Evolutionary conservation across 169 alveolate species (phyloP).

Genomic region (Blepharisma undulans): DNA sequence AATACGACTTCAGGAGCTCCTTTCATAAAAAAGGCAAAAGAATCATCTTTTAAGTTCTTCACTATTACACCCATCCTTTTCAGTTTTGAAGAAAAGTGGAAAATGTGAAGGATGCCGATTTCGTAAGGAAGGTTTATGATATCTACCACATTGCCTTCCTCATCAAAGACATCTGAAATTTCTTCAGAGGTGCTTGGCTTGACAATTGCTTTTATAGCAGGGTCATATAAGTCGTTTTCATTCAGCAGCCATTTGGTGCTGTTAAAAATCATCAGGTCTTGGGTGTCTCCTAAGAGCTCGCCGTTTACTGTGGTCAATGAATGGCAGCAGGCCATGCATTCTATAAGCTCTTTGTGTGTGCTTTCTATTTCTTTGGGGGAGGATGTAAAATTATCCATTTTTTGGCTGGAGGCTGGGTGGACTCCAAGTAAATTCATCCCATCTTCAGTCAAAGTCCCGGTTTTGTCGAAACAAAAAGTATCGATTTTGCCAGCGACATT

Average conservation of each 20-base stretch:
- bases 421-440: conserved; percentile 71
- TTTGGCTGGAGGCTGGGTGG: not conserved
- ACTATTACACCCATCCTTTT: conserved; percentile 89
- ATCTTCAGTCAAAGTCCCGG: conserved; percentile 95
- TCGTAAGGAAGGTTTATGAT: conserved; percentile 34
- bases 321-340: conserved; percentile 84
- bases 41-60: conserved; percentile 70
- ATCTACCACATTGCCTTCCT: not conserved
- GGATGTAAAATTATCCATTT: not conserved
- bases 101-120: conserved; percentile 74
- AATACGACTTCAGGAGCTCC: conserved; percentile 91
- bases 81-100: conserved; percentile 84
- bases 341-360: conserved; percentile 36
- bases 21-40: conserved; percentile 75
- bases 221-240: conserved; percentile 56
- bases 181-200: conserved; percentile 14
- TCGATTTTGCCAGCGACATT: conserved; percentile 89
- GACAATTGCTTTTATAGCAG: conserved; percentile 35
- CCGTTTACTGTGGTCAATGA: conserved; percentile 74
- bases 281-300: conserved; percentile 83
- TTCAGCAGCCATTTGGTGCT: conserved; percentile 76
- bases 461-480: conserved; percentile 89
- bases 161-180: conserved; percentile 10
- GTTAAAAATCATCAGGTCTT: conserved; percentile 85
- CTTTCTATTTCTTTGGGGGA: not conserved